Percentiles rank a stretch among this genome's conserved stretches.
These are phyloP conservation scores for Aureobasidium zeae DNA, from an alignment of 2,329 filamentous ascomycete genomes.

Conservation along the genomic window DNA sequence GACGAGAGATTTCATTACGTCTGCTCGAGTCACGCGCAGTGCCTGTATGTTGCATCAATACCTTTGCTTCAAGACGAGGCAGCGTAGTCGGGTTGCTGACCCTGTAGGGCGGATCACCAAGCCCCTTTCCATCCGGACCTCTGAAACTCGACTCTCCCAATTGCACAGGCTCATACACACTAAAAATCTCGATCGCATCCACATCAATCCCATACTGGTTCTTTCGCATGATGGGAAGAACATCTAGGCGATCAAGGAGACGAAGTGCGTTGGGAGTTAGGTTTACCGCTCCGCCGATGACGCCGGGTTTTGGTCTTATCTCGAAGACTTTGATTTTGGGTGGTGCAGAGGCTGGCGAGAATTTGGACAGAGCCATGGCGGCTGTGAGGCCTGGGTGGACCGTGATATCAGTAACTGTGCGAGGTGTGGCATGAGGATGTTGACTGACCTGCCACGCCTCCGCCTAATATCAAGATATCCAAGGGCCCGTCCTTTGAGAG, in stretches of 20 bases:
- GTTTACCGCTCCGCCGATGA: constrained; percentile 39
- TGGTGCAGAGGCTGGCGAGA: constrained; percentile 25
- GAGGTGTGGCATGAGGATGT: not conserved
- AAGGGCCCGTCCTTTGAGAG: constrained; percentile 6
- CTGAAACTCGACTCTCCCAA: constrained; percentile 36
- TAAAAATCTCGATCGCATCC: constrained; percentile 37
- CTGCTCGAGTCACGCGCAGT: constrained; percentile 36
- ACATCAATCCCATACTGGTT: constrained; percentile 34
- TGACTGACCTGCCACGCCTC: constrained; percentile 14
- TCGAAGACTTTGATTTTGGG: constrained; percentile 41
- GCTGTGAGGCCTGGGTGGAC: constrained; percentile 38
- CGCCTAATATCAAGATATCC: constrained; percentile 12
- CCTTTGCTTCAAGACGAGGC: no score
- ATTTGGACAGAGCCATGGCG: constrained; percentile 41
- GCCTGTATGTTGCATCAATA: constrained; percentile 19
- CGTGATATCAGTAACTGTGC: not conserved
- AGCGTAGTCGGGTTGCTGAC: no score
- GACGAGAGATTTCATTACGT: constrained; percentile 36
- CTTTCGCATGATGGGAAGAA: constrained; percentile 30
- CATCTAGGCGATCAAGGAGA: constrained; percentile 30
- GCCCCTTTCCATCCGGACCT: constrained; percentile 34
- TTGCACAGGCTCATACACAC: constrained; percentile 33
- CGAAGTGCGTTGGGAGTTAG: constrained; percentile 40
- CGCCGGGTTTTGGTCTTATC: constrained; percentile 37
- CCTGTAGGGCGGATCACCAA: constrained; percentile 38